A percentile compares a stretch with the other conserved stretches of the same genome.
Evolutionary conservation across 495 filamentous ascomycete species (phyloP).

Genomic region (Penicillium pulvis): DNA sequence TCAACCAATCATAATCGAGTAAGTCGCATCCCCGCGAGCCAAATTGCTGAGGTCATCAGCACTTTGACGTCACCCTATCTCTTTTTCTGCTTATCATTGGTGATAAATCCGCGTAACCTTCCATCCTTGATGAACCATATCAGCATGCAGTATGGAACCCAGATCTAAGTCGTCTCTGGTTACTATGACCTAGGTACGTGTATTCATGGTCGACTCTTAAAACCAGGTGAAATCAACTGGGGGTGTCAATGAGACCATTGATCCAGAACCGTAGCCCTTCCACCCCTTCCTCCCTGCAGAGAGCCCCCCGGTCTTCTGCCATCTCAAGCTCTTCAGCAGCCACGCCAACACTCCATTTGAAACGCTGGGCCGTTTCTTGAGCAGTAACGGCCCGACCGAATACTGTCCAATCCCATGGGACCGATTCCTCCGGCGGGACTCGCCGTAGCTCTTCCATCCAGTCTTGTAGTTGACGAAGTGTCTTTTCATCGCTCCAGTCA

Average conservation of each 20-base stretch:
- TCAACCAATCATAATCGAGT: slow-evolving; percentile 15
- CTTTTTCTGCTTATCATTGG: not conserved
- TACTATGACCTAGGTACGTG: not conserved
- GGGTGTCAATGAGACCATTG: slow-evolving; percentile 53
- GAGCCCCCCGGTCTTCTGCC: slow-evolving; percentile 83
- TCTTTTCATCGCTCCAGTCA: slow-evolving; percentile 90
- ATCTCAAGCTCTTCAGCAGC: slow-evolving; percentile 95
- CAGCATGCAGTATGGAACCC: not conserved
- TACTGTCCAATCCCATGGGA: slow-evolving; percentile 70
- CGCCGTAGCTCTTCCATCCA: slow-evolving; percentile 78
- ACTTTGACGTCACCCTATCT: slow-evolving; percentile 14
- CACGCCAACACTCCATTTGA: slow-evolving; percentile 99
- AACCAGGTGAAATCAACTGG: not conserved
- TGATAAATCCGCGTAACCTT: not conserved
- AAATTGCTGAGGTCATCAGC: not conserved
- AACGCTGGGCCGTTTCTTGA: slow-evolving; percentile 83
- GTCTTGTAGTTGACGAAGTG: slow-evolving; percentile 68
- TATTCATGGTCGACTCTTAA: not conserved
- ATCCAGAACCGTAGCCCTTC: slow-evolving; percentile 83
- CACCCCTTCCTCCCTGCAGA: slow-evolving; percentile 82
- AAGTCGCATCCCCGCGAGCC: slow-evolving; percentile 1
- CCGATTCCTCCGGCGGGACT: slow-evolving; percentile 61
- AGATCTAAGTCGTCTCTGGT: not conserved
- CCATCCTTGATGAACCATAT: not conserved
- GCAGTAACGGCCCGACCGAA: slow-evolving; percentile 88